A percentile compares a stretch with the other conserved stretches of the same genome.
Evolutionary conservation across 2,329 filamentous ascomycete species (phyloP).

Genomic region (Blumeria graminis): DNA sequence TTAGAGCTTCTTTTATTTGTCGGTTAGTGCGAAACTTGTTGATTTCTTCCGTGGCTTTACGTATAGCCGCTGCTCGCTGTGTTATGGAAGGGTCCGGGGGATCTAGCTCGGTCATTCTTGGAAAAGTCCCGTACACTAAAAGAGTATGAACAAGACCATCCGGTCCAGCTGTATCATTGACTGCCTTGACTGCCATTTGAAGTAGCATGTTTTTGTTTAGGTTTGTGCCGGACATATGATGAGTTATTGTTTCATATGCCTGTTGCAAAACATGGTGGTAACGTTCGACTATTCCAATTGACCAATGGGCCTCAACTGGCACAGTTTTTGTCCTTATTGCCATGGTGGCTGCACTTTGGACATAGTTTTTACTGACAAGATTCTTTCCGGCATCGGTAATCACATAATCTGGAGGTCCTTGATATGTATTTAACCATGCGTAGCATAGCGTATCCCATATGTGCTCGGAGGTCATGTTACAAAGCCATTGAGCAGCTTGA

Average conservation of each 20-base stretch:
- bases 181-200: background rate
- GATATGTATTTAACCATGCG: background rate
- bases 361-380: background rate
- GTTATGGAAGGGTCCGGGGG: background rate
- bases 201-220: background rate
- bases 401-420: background rate
- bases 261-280: background rate
- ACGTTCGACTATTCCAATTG: background rate
- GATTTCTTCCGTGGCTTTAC: constrained; percentile 4
- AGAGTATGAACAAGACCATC: background rate
- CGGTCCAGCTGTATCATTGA: background rate
- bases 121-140: background rate
- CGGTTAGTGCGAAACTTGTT: background rate
- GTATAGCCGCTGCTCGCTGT: background rate
- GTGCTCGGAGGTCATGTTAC: background rate
- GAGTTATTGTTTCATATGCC: background rate
- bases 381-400: background rate
- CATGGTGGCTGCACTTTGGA: background rate
- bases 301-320: background rate
- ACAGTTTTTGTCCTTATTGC: background rate
- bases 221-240: background rate
- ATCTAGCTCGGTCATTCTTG: background rate
- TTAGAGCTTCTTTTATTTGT: constrained; percentile 1
- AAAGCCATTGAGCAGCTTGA: background rate
- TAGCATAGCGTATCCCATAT: background rate